A percentile compares a stretch with the other conserved stretches of the same genome.
These are phyloP conservation scores for Pseudopithomyces maydicus DNA, from an alignment of 2,329 filamentous ascomycete genomes.

Conservation along the genomic window DNA sequence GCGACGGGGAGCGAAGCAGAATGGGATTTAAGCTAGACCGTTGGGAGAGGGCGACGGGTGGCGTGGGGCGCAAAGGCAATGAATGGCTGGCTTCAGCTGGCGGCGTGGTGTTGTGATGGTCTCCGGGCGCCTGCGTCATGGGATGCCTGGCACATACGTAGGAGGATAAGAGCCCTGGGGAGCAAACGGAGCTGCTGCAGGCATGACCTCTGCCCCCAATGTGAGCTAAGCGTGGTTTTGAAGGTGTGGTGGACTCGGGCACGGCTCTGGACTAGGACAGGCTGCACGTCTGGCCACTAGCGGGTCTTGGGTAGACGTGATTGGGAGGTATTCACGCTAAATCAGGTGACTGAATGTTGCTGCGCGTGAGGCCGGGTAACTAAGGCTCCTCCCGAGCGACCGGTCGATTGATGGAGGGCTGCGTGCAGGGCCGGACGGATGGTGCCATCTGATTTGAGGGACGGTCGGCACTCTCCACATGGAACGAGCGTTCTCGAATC, in stretches of 20 bases:
- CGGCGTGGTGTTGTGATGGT: conserved; percentile 34
- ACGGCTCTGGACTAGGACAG: conserved; percentile 24
- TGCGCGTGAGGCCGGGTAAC: conserved; percentile 24
- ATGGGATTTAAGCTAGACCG: conserved; percentile 26
- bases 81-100: conserved; percentile 30
- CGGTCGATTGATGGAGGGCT: conserved; percentile 36
- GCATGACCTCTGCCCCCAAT: conserved; percentile 40
- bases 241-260: conserved; percentile 39
- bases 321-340: conserved; percentile 5
- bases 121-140: conserved; percentile 23
- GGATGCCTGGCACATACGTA: conserved; percentile 15
- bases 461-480: conserved; percentile 28
- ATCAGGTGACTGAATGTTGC: conserved; percentile 28
- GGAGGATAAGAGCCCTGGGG: conserved; percentile 31
- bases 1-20: conserved; percentile 13
- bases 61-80: conserved; percentile 26
- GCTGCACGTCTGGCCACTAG: conserved; percentile 27
- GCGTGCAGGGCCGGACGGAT: conserved; percentile 25
- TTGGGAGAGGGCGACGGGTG: conserved; percentile 31
- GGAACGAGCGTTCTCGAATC: conserved; percentile 27
- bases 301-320: conserved; percentile 18
- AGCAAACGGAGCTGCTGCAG: conserved; percentile 28
- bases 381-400: conserved; percentile 40
- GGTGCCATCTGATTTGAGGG: conserved; percentile 33
- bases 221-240: conserved; percentile 44